A percentile compares a stretch with the other conserved stretches of the same genome.
Evolutionary conservation across 2,329 filamentous ascomycete genomes (phyloP).

Genomic region (Paecilomyces sp.): DNA sequence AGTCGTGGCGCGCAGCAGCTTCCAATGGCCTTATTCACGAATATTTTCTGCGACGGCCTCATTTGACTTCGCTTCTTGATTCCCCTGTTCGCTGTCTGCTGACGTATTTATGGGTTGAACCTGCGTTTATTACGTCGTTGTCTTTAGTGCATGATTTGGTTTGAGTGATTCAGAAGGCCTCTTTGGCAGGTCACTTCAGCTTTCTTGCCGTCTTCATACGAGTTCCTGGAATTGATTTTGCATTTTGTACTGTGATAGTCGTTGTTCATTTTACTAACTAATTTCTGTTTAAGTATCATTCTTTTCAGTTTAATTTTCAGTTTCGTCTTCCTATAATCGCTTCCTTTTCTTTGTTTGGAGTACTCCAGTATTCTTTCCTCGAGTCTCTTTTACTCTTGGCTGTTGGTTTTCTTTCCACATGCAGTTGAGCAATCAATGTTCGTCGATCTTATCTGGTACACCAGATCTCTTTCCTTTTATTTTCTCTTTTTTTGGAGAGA

Average conservation of each 20-base stretch:
- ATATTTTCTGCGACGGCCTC: conserved; percentile 3
- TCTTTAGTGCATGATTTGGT: not conserved
- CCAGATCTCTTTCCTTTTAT: conserved; percentile 10
- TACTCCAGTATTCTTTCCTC: not conserved
- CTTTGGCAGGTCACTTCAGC: not conserved
- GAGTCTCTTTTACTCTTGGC: not conserved
- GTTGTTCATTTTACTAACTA: not conserved
- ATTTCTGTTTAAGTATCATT: not conserved
- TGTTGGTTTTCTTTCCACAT: not conserved
- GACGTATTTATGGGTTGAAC: not conserved
- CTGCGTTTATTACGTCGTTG: not conserved
- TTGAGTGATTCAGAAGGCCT: not conserved
- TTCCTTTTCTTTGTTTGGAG: not conserved
- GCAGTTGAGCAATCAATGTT: not conserved
- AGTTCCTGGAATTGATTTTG: not conserved
- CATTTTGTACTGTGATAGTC: not conserved
- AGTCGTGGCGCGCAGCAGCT: not conserved
- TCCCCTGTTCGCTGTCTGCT: not conserved
- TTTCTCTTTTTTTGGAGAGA: conserved; percentile 12
- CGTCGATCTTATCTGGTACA: not conserved
- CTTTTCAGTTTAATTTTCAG: not conserved
- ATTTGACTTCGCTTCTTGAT: conserved; percentile 7
- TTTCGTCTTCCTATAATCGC: not conserved
- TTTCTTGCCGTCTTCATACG: not conserved
- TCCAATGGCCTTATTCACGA: conserved; percentile 3